Base-by-base conservation (phyloP, 345 rosid genomes). In the Tarenaya hassleriana region DNA sequence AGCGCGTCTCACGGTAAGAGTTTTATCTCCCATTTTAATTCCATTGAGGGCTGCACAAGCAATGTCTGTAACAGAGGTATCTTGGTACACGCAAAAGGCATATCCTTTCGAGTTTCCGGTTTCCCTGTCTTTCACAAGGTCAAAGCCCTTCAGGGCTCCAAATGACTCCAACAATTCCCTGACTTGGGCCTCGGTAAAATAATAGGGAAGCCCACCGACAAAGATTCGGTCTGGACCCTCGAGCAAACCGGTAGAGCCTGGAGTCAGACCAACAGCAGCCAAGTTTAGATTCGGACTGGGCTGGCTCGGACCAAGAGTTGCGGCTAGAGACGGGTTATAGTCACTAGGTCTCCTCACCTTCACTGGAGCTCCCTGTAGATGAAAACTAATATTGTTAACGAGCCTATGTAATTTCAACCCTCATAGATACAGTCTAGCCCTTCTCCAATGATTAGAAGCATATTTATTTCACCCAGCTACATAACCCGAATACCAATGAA, bases 181-280 rank as follows among this genome's bases (percentile, higher is more conserved):
- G 69, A 86, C 74, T 65, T 86, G 90, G 27, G 78, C 69, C 68
- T 86, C 95, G 8, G 95, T 81, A 61, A 86, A 79, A 63, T 82
- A 82, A 65, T 86, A 86, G 4, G 95, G 95, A 7, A 86, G 75
- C 11, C 95, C 95, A 54, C 90, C 95, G 34, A 86, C 95, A 73
- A 86, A 86, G 24, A 86, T 75, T 37, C 90, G 85, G 63, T 86
- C 95, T 43, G 95, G 95, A 12, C 95, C 95, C 73, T 86, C 95
- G 39, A 86, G 81, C 14, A 81, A 88, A 55, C 67, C 64, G 57
- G 62, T 24, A 17, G 64, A 70, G 45, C 77, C 80, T 10, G 71
- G 71, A 12, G 67, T 52, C 2, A 76, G 69, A 33, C 81, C 77
- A 58, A 76, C 73, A 61, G 78, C 81, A 53, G 75, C 75, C 49